Conservation (phyloP, 2,329 filamentous ascomycete species). For the Balansia obtecta region DNA sequence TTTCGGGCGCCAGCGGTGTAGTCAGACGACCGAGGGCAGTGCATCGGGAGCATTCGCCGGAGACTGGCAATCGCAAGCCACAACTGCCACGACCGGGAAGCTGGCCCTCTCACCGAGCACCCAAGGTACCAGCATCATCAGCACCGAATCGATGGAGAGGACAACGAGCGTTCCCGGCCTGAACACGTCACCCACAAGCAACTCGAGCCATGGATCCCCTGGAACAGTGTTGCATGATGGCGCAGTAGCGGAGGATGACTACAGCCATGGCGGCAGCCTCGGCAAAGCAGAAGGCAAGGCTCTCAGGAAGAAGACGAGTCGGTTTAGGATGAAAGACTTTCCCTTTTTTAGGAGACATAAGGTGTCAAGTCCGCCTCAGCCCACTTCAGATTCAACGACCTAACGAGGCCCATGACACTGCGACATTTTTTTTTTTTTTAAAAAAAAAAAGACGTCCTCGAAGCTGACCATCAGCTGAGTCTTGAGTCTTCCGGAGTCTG, state of each 20-base stretch:
- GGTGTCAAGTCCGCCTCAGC: slow-evolving; percentile 20
- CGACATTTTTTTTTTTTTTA: background rate
- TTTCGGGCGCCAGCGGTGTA: slow-evolving; percentile 40
- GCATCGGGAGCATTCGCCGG: slow-evolving; percentile 39
- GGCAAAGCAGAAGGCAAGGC: slow-evolving; percentile 35
- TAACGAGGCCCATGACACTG: slow-evolving; percentile 11
- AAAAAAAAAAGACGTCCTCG: too few species aligned
- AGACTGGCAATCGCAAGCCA: slow-evolving; percentile 51
- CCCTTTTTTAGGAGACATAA: slow-evolving; percentile 44
- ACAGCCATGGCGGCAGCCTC: slow-evolving; percentile 27
- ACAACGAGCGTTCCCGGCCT: slow-evolving; percentile 29
- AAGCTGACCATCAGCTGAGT: too few species aligned
- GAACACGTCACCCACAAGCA: slow-evolving; percentile 26
- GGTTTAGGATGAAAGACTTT: slow-evolving; percentile 51
- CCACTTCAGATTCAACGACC: slow-evolving; percentile 21
- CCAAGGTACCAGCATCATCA: slow-evolving; percentile 52
- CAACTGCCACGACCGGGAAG: slow-evolving; percentile 50
- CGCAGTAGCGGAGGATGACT: slow-evolving; percentile 16
- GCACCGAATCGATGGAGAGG: slow-evolving; percentile 43
- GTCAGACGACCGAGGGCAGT: slow-evolving; percentile 50
- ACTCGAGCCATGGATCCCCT: slow-evolving; percentile 15
- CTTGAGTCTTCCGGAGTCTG: too few species aligned
- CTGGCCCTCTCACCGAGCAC: slow-evolving; percentile 54
- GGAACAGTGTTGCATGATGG: slow-evolving; percentile 15
- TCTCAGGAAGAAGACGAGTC: slow-evolving; percentile 49